Evolutionary conservation across 495 filamentous ascomycete genomes (phyloP).

Genomic region (Xylaria nigripes): DNA sequence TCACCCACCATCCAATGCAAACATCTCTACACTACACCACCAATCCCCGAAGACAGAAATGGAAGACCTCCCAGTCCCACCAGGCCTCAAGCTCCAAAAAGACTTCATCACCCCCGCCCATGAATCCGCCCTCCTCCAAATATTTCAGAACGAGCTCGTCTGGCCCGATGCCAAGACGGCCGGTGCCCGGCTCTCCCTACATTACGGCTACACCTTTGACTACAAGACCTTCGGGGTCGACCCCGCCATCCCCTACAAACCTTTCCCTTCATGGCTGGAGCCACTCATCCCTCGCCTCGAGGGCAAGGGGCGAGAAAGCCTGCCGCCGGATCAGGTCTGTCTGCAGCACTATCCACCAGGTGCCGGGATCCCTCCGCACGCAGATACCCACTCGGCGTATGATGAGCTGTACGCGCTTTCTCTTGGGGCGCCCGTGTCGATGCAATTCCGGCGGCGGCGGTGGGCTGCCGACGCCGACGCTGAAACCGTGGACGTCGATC

Average conservation of each 20-base stretch:
- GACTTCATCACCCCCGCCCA: slow-evolving; percentile 16
- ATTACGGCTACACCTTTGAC: slow-evolving; percentile 21
- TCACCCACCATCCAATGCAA: too few species aligned
- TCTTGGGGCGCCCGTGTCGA: slow-evolving; percentile 10
- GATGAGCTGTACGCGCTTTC: slow-evolving; percentile 18
- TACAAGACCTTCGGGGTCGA: slow-evolving; percentile 21
- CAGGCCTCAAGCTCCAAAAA: slow-evolving; percentile 9
- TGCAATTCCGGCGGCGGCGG: slow-evolving; percentile 14
- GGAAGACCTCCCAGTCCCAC: slow-evolving; percentile 7
- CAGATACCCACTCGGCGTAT: slow-evolving; percentile 16
- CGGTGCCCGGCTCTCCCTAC: slow-evolving; percentile 7
- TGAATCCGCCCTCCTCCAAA: slow-evolving; percentile 10
- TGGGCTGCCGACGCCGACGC: not conserved
- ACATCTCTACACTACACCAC: too few species aligned
- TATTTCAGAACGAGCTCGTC: slow-evolving; percentile 12
- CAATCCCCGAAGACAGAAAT: too few species aligned
- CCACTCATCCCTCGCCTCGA: slow-evolving; percentile 9
- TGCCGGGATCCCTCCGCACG: slow-evolving; percentile 19
- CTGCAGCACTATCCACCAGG: slow-evolving; percentile 19
- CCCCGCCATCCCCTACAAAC: slow-evolving; percentile 14
- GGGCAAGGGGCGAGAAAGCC: not conserved
- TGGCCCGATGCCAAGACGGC: slow-evolving; percentile 10
- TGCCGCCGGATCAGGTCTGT: slow-evolving; percentile 18
- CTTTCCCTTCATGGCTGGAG: slow-evolving; percentile 15
- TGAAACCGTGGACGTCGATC: slow-evolving; percentile 13